Percentiles rank a stretch among this genome's conserved stretches.
Evolutionary conservation across 2,329 filamentous ascomycete genomes (phyloP).

Genomic region (Neophaeococcomyces mojaviensis): DNA sequence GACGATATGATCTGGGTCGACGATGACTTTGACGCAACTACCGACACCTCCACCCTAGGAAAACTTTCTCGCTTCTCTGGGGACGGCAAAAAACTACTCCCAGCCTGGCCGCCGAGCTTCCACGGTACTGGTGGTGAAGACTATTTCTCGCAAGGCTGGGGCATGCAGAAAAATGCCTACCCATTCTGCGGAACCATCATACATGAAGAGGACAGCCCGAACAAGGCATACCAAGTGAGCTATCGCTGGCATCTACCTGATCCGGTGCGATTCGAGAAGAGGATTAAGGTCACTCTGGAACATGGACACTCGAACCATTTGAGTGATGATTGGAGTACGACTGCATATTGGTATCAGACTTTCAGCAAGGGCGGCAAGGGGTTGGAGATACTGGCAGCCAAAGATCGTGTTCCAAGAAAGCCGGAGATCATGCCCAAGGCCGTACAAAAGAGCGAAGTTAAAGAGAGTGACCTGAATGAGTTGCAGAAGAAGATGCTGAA

Average conservation of each 20-base stretch:
- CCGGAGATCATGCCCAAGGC: neutral
- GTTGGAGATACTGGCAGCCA: conserved; percentile 25
- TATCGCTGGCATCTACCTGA: conserved; percentile 31
- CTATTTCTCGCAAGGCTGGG: conserved; percentile 31
- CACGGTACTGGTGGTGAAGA: conserved; percentile 31
- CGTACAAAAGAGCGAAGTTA: too few relatives aligned
- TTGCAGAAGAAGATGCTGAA: neutral
- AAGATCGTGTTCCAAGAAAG: neutral
- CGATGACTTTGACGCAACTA: too few relatives aligned
- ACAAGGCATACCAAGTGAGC: conserved; percentile 27
- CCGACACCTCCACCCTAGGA: too few relatives aligned
- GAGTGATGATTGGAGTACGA: conserved; percentile 28
- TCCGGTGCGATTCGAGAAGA: conserved; percentile 28
- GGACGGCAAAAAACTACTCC: too few relatives aligned
- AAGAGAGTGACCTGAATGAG: neutral
- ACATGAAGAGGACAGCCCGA: conserved; percentile 29
- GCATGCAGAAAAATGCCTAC: conserved; percentile 32
- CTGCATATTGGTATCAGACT: conserved; percentile 31
- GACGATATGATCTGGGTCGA: conserved; percentile 33
- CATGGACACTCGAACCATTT: conserved; percentile 29
- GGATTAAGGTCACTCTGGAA: conserved; percentile 25
- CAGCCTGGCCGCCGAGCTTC: conserved; percentile 30
- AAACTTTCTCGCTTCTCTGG: too few relatives aligned
- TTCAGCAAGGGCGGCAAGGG: conserved; percentile 27
- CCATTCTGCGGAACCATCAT: conserved; percentile 30